A percentile compares a stretch with the other conserved stretches of the same genome.
Conservation (phyloP, 345 rosid species). For the Draba incana region DNA sequence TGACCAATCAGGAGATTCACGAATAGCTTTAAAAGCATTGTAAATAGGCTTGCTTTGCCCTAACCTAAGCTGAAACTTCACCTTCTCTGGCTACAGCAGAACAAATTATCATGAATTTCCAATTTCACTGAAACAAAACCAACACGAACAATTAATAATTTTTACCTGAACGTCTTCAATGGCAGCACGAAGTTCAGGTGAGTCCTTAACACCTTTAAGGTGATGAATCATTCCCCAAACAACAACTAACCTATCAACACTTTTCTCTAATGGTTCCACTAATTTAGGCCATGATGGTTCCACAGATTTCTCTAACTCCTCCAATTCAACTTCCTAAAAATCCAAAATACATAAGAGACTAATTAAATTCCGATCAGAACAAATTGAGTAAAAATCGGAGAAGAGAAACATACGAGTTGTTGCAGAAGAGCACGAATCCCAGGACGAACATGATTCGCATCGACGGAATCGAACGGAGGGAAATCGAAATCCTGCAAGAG, state of each 20-base stretch:
- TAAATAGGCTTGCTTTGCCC: constrained; percentile 84
- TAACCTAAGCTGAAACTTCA: constrained; percentile 68
- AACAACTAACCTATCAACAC: constrained; percentile 62
- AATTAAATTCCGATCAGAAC: background rate
- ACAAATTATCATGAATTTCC: background rate
- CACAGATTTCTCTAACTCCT: constrained; percentile 69
- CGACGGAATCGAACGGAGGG: constrained; percentile 72
- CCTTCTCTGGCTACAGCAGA: constrained; percentile 70
- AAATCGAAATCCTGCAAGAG: constrained; percentile 69
- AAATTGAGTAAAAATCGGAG: background rate
- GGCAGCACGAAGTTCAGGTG: constrained; percentile 77
- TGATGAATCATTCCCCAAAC: constrained; percentile 83
- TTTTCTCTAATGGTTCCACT: constrained; percentile 86
- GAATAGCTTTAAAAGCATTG: constrained; percentile 73
- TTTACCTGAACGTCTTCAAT: constrained; percentile 86
- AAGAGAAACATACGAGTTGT: constrained; percentile 50
- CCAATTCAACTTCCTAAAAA: constrained; percentile 67
- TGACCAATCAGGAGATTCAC: constrained; percentile 65
- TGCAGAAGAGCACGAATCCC: constrained; percentile 69
- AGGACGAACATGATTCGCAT: constrained; percentile 68
- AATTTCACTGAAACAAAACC: background rate
- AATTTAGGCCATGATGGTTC: constrained; percentile 84
- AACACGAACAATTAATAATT: background rate
- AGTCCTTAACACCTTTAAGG: constrained; percentile 74
- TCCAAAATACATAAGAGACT: background rate